These are phyloP conservation scores for Buxus sempervirens DNA, from an alignment of 164 flowering plant species.

Conservation along the genomic window DNA sequence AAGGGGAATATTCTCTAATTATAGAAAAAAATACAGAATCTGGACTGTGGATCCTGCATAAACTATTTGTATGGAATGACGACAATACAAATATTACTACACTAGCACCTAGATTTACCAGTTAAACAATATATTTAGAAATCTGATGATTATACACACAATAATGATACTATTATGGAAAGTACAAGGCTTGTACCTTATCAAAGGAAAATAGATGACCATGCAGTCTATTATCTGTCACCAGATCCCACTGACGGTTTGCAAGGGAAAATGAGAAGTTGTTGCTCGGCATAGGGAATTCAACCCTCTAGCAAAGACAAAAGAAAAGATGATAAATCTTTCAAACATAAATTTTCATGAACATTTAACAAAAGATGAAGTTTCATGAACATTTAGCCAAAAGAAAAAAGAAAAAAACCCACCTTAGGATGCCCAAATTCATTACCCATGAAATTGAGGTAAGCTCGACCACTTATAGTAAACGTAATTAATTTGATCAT, in stretches of 20 bases:
- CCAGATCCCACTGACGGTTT: constrained; percentile 76
- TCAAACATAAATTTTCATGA: constrained; percentile 2
- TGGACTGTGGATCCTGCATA: neutral
- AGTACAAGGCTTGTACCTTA: constrained; percentile 44
- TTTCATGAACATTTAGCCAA: neutral
- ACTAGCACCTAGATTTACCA: too few relatives aligned
- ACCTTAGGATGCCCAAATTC: constrained; percentile 98
- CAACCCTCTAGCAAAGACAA: constrained; percentile 57
- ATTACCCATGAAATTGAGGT: constrained; percentile 98
- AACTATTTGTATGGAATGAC: neutral
- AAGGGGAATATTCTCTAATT: too few relatives aligned
- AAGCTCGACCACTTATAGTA: constrained; percentile 79
- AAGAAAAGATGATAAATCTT: constrained; percentile 17
- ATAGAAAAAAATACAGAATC: too few relatives aligned
- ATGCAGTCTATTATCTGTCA: constrained; percentile 48
- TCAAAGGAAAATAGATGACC: constrained; percentile 61
- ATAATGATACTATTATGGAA: neutral
- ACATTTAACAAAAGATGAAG: constrained; percentile 3
- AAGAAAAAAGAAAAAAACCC: constrained; percentile 15
- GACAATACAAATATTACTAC: neutral
- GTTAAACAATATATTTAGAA: constrained; percentile 1
- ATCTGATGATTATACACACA: neutral
- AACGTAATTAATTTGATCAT: constrained; percentile 88
- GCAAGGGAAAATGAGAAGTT: constrained; percentile 76
- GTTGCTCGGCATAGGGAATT: constrained; percentile 90